Conservation (phyloP, 2,329 filamentous ascomycete species). For the Diatrype stigma region DNA sequence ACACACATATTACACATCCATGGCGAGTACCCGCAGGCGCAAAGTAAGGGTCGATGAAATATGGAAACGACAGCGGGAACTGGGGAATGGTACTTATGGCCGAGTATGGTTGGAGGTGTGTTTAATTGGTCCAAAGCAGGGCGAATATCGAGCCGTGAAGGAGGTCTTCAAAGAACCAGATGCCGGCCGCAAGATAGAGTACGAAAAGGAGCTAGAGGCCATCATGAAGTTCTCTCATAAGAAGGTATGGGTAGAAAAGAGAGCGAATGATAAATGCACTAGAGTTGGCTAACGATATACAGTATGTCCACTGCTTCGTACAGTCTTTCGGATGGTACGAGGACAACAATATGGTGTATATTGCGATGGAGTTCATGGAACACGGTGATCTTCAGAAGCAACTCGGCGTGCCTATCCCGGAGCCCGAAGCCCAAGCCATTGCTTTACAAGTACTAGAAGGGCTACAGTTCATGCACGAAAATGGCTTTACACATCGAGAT, state of each 20-base stretch:
- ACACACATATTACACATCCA: too few relatives aligned
- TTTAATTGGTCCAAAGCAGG: too few relatives aligned
- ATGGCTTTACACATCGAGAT: too few relatives aligned
- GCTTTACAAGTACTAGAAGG: too few relatives aligned
- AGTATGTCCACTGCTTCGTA: constrained; percentile 15
- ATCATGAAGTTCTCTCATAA: constrained; percentile 12
- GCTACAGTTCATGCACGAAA: too few relatives aligned
- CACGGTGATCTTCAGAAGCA: too few relatives aligned
- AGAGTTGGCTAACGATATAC: neutral
- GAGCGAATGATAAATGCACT: neutral
- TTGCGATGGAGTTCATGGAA: constrained; percentile 10
- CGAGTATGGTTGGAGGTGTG: constrained; percentile 5
- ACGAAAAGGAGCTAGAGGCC: constrained; percentile 10
- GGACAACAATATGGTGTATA: constrained; percentile 4
- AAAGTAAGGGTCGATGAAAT: too few relatives aligned
- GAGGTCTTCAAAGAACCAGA: constrained; percentile 5
- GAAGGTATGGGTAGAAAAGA: constrained; percentile 4
- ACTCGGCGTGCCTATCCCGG: too few relatives aligned
- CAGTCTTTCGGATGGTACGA: constrained; percentile 13
- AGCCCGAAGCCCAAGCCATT: too few relatives aligned
- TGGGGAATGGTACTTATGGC: constrained; percentile 5
- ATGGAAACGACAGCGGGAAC: too few relatives aligned
- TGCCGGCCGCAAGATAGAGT: constrained; percentile 4
- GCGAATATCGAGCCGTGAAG: constrained; percentile 12
- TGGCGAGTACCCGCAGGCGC: too few relatives aligned